Base-by-base conservation (phyloP, 1,284 basidiomycete species). In the Fomitopsis palustris region DNA sequence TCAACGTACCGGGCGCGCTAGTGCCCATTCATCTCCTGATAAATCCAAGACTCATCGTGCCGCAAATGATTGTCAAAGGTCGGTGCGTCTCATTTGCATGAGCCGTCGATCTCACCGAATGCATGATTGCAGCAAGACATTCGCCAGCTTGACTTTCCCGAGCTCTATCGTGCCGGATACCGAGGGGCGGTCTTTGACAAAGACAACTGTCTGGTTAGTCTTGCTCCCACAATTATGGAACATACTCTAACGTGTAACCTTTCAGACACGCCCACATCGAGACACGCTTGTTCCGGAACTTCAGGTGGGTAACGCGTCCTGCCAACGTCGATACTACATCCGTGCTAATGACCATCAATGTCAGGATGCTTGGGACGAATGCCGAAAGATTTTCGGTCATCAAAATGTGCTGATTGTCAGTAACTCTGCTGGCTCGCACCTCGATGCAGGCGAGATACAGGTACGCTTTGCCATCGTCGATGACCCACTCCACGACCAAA, bases 161-260 rank as follows among this genome's bases (percentile, higher is more conserved):
- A 86, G 16, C 78, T 98, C 39, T 81, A 83, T 61, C 78, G 79
- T 57, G 85, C 86, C 17, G 95, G 96, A 1, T 95, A 94, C 68
- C 85, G 88, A 51, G 95, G 90, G 35, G 90, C 92, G 12, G 88
- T 99, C 0, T 90, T 98, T 65, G 96, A 98, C 83, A 98, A 98
- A 77, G 96, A 99, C 73, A 98, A 99, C 67, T 98, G 96, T 70
- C 74, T 98, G 65, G 95, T 93, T 67, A 38, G 86, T 75, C 10
- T 35, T 2, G 7, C 14, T n/a, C 12, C 27, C 4, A 21, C 9
- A 21, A 7, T 51, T 21, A 17, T 29, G 25, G n/a, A 17, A 5
- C 3, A 17, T 51, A 25, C 10, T 14, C n/a, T 21, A 25, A 7
- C 5, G 49, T 21, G 33, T 33, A 56, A 31, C 37, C 37, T 14